Evolutionary conservation across 2,329 filamentous ascomycete species (phyloP), one percentile per base, ranked within the genome.

Genomic region (Pezicula rhizophila): DNA sequence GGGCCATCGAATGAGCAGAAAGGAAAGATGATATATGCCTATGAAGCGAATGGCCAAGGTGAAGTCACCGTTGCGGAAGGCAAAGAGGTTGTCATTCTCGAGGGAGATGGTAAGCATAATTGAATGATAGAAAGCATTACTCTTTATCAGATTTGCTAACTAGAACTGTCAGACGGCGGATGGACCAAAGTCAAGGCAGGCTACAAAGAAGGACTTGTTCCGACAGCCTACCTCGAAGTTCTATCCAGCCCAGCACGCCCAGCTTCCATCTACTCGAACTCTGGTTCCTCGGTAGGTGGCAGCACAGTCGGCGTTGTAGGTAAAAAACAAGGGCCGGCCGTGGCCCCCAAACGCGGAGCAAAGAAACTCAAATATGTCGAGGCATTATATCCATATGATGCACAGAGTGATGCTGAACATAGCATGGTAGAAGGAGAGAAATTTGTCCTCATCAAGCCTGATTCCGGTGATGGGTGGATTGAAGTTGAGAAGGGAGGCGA

Each of bases 361-460:
- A 96, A 96, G 79, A 96, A 95, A 66, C 75, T 96, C 33, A 89
- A 86, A 63, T 95, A 97, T 60, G 92, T 95, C 2, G 87, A 96
- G 65, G 93, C 93, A 1, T 57, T 97, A 60, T 99, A 97, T 66
- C 89, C 93, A 45, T 99, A 99, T 66, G 76, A 84, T 45, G 89
- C 92, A 15, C 84, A 89, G 60, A 90, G 83, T 57, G 89, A 95
- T 5, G 79, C 82, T 7, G 93, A 99, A 69, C 90, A 92, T 67
- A 89, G 78, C 61, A 99, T 99, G 89, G 66, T 67, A 1, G 92
- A 95, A 68, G 93, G 93, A 1, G 93, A 99, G 68, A 79, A 84
- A 45, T 95, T 99, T 61, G 90, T 99, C 35, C 74, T 99, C 28
- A 82, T 96, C 52, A 90, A 84, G 60, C 84, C 88, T 49, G 92